Percentiles rank a stretch among this genome's conserved stretches.
Evolutionary conservation across 805 yeast genomes (phyloP).

Genomic region (Pichia sporocuriosa): DNA sequence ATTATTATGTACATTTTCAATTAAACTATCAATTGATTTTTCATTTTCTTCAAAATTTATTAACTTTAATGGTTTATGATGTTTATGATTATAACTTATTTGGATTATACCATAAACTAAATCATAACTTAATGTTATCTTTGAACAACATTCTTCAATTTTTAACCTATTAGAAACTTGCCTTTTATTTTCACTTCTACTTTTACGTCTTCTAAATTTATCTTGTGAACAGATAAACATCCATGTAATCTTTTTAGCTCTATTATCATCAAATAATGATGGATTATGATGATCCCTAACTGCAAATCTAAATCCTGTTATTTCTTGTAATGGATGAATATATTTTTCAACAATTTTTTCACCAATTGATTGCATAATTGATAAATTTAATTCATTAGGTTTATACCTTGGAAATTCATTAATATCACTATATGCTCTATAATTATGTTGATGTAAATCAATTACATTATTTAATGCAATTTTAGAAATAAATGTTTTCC

Average conservation of each 20-base stretch:
- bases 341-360: conserved; percentile 31
- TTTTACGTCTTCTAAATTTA: conserved; percentile 34
- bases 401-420: conserved; percentile 30
- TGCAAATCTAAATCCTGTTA: conserved; percentile 38
- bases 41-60: not conserved
- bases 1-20: not conserved
- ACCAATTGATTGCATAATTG: conserved; percentile 30
- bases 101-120: conserved; percentile 32
- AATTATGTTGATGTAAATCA: conserved; percentile 33
- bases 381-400: conserved; percentile 26
- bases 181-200: conserved; percentile 35
- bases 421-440: conserved; percentile 28
- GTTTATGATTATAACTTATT: conserved; percentile 34
- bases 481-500: conserved; percentile 28
- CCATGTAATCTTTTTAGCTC: conserved; percentile 36
- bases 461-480: conserved; percentile 30
- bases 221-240: conserved; percentile 42
- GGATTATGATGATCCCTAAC: conserved; percentile 40
- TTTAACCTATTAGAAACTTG: conserved; percentile 34
- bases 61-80: conserved; percentile 29
- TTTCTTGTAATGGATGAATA: conserved; percentile 34
- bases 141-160: conserved; percentile 36
- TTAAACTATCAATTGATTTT: not conserved
- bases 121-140: conserved; percentile 34
- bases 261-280: conserved; percentile 24